These are phyloP conservation scores for Colletotrichum magnum DNA, from an alignment of 2,329 filamentous ascomycete genomes.

Conservation along the genomic window DNA sequence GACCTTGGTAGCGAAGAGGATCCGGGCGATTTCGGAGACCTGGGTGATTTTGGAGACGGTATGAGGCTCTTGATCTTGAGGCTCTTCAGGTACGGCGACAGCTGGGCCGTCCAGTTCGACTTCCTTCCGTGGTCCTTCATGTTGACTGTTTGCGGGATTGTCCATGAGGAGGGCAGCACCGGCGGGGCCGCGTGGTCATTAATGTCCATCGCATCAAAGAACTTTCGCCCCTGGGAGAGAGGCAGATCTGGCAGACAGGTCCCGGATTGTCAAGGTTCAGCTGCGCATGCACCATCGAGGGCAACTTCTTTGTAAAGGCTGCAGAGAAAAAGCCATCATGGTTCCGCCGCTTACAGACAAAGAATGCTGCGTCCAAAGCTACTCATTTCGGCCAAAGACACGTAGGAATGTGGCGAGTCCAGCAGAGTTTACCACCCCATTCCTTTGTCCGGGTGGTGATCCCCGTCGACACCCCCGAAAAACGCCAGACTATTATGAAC, in stretches of 20 bases:
- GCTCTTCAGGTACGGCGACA: slow-evolving; percentile 32
- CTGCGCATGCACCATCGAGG: slow-evolving; percentile 37
- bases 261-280: slow-evolving; percentile 25
- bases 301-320: slow-evolving; percentile 39
- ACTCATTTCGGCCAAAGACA: slow-evolving; percentile 40
- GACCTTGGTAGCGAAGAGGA: slow-evolving; percentile 1
- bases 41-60: slow-evolving; percentile 22
- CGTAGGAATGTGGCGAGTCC: slow-evolving; percentile 36
- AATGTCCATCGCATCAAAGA: slow-evolving; percentile 37
- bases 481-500: slow-evolving; percentile 37
- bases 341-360: slow-evolving; percentile 34
- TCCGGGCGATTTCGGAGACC: slow-evolving; percentile 20
- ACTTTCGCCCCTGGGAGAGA: neutral
- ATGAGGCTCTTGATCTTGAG: slow-evolving; percentile 34
- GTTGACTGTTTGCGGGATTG: slow-evolving; percentile 36
- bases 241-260: neutral
- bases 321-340: slow-evolving; percentile 33
- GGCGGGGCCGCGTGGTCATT: slow-evolving; percentile 31
- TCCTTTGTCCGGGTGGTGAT: slow-evolving; percentile 40
- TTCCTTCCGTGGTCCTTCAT: slow-evolving; percentile 39
- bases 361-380: slow-evolving; percentile 35
- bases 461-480: slow-evolving; percentile 21
- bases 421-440: slow-evolving; percentile 37
- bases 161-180: slow-evolving; percentile 32
- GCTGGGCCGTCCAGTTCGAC: slow-evolving; percentile 33